Evolutionary conservation across 306 rosid genomes (phyloP).

Genomic region (Prunus armeniaca): DNA sequence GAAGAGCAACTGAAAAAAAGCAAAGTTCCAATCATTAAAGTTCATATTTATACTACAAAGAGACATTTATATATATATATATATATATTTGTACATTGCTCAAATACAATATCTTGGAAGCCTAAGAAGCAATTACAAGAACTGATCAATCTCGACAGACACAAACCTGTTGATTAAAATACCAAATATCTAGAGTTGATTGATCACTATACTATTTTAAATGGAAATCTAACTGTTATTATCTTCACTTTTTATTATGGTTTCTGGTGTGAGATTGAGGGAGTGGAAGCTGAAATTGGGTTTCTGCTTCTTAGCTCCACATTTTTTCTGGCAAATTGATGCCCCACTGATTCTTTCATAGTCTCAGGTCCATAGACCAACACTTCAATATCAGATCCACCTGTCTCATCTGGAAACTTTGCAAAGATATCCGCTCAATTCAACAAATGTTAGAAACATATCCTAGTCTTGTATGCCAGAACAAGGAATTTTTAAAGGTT

Average conservation of each 20-base stretch:
- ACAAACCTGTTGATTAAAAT: neutral
- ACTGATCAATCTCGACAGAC: neutral
- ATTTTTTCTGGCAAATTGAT: conserved; percentile 37
- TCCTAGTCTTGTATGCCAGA: too few relatives aligned
- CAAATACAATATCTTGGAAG: neutral
- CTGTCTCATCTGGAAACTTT: conserved; percentile 41
- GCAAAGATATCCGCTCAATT: conserved; percentile 55
- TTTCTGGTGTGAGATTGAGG: conserved; percentile 36
- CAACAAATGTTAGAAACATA: neutral
- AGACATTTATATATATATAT: too few relatives aligned
- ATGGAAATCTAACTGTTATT: neutral
- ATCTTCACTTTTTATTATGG: neutral
- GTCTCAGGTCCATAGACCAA: conserved; percentile 78
- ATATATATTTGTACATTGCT: neutral
- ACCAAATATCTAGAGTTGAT: neutral
- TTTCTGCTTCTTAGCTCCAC: conserved; percentile 35
- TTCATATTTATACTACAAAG: neutral
- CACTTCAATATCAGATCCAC: conserved; percentile 56
- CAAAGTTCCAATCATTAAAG: neutral
- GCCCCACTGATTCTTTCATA: conserved; percentile 78
- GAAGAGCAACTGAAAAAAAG: neutral
- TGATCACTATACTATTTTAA: neutral
- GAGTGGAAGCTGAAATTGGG: conserved; percentile 60
- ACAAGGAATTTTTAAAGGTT: neutral
- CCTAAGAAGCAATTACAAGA: neutral